phyloP scores from a whole-genome alignment of 257 asterid species.

The Solanum corneliomulleri region DNA sequence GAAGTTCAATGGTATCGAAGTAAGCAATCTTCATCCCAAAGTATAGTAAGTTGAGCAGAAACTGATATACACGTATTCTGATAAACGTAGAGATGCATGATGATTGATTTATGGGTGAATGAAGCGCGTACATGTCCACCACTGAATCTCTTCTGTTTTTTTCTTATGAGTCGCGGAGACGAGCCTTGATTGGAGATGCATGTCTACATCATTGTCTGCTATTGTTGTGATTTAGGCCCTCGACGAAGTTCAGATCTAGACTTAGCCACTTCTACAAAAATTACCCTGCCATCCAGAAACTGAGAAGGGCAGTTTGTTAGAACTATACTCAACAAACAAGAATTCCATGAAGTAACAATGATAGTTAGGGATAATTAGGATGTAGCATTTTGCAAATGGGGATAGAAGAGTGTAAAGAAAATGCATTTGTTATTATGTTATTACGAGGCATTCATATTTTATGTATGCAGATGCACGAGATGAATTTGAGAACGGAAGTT shows the following conservation, averaged over 20 bases:
- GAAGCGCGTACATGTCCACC: background rate
- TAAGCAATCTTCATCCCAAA: background rate
- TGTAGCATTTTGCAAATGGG: background rate
- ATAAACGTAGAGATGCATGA: background rate
- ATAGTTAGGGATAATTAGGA: background rate
- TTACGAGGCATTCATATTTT: background rate
- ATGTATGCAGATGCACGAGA: background rate
- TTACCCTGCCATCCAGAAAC: conserved; percentile 85
- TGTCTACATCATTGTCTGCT: conserved; percentile 6
- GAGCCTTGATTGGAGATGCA: background rate
- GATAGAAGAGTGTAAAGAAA: background rate
- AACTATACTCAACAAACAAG: background rate
- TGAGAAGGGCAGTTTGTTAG: conserved; percentile 6
- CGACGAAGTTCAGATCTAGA: conserved; percentile 34
- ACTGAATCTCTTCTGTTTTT: background rate
- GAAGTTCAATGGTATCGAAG: background rate
- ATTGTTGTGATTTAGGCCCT: conserved; percentile 19
- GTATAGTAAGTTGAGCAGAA: background rate
- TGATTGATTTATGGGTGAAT: background rate
- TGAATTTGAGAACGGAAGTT: background rate
- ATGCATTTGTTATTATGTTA: background rate
- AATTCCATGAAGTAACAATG: background rate
- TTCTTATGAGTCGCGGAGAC: background rate
- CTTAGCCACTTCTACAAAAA: conserved; percentile 70
- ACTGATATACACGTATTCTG: background rate